Conservation (phyloP, 345 rosid species). For the Brassica nigra region DNA sequence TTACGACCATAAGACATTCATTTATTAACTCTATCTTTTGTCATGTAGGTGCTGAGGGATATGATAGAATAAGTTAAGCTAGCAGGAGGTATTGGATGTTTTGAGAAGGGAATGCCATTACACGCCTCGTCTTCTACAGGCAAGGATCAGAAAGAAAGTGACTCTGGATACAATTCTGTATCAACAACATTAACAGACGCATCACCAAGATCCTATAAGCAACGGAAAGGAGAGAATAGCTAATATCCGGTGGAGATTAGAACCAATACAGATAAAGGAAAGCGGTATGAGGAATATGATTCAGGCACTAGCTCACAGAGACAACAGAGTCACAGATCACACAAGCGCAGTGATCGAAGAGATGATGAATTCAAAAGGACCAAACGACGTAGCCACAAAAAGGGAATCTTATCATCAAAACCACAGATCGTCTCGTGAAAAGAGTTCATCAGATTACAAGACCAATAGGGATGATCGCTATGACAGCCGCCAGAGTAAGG, state of each 20-base stretch:
- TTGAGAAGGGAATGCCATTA: slow-evolving; percentile 52
- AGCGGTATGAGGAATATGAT: slow-evolving; percentile 42
- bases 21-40: slow-evolving; percentile 12
- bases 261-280: neutral
- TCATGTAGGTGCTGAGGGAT: slow-evolving; percentile 63
- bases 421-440: slow-evolving; percentile 40
- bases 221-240: slow-evolving; percentile 25
- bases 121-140: slow-evolving; percentile 33
- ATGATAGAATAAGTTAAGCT: slow-evolving; percentile 78
- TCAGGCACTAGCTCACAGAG: slow-evolving; percentile 39
- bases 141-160: slow-evolving; percentile 38
- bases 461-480: slow-evolving; percentile 26
- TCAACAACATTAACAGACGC: slow-evolving; percentile 42
- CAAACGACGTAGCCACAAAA: slow-evolving; percentile 35
- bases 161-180: slow-evolving; percentile 35
- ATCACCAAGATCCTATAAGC: slow-evolving; percentile 37
- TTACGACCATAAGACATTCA: neutral
- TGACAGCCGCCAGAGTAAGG: slow-evolving; percentile 36
- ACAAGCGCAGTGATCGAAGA: slow-evolving; percentile 42
- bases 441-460: slow-evolving; percentile 39
- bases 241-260: neutral
- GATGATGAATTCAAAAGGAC: slow-evolving; percentile 43
- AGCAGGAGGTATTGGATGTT: slow-evolving; percentile 90
- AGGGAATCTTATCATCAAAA: slow-evolving; percentile 41
- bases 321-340: slow-evolving; percentile 39